Conservation (phyloP, 441 rosid species). For the Capsella rubella region DNA sequence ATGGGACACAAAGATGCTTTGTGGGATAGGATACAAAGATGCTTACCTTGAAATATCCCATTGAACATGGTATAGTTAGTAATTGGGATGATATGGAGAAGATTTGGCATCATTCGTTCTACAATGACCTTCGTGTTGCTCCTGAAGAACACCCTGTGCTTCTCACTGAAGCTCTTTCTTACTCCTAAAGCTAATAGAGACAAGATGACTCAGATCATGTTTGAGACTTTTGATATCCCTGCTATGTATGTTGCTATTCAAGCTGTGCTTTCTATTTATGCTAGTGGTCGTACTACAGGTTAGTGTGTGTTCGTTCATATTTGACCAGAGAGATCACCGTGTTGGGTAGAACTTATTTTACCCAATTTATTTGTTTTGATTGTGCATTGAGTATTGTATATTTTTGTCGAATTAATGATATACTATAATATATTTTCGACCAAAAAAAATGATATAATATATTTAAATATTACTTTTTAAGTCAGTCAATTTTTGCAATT, state of each 20-base stretch:
- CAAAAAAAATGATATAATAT: no score
- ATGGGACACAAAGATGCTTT: constrained; percentile 60
- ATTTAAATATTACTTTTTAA: no score
- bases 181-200: constrained; percentile 68
- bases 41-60: constrained; percentile 51
- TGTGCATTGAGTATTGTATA: no score
- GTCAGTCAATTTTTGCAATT: no score
- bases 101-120: constrained; percentile 58
- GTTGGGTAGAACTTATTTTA: no score
- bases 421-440: no score
- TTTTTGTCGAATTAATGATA: no score
- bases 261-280: constrained; percentile 64
- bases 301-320: not conserved
- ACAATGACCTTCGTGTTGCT: constrained; percentile 62
- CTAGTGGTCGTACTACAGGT: constrained; percentile 76
- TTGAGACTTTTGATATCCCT: constrained; percentile 56
- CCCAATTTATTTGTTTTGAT: no score
- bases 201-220: constrained; percentile 60
- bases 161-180: constrained; percentile 64
- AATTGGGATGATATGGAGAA: constrained; percentile 57
- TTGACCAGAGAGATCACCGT: no score
- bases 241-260: constrained; percentile 63
- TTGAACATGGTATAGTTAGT: constrained; percentile 50
- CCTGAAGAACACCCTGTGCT: constrained; percentile 67
- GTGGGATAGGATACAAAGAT: constrained; percentile 58